Percentiles rank a stretch among this genome's conserved stretches.
phyloP scores from a whole-genome alignment of 2,329 filamentous ascomycete genomes.

The Oidium heveae region DNA sequence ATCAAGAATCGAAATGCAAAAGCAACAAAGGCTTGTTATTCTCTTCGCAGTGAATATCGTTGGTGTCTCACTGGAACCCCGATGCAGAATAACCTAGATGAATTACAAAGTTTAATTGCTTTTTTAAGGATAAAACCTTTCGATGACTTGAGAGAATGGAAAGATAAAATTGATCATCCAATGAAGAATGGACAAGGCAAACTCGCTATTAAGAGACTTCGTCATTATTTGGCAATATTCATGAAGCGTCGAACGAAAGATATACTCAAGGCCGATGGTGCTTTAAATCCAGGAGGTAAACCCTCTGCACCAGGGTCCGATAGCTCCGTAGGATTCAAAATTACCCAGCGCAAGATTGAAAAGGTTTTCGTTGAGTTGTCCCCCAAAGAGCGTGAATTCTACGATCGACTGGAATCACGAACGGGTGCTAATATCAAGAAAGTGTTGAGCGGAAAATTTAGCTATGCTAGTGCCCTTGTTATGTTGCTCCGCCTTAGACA shows the following conservation, averaged over 20 bases:
- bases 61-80: conserved; percentile 95
- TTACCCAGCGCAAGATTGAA: conserved; percentile 74
- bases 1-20: conserved; percentile 98
- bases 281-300: conserved; percentile 53
- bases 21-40: conserved; percentile 75
- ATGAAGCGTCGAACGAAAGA: conserved; percentile 99
- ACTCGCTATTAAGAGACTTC: conserved; percentile 65
- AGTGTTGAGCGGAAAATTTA: conserved; percentile 67
- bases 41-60: conserved; percentile 60
- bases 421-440: conserved; percentile 68
- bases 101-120: conserved; percentile 76
- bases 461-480: conserved; percentile 84
- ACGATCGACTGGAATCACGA: conserved; percentile 56
- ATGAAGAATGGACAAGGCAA: conserved; percentile 79
- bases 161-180: conserved; percentile 68
- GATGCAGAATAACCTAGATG: conserved; percentile 95
- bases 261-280: conserved; percentile 71
- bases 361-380: conserved; percentile 57
- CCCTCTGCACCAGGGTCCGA: conserved; percentile 18
- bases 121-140: conserved; percentile 87
- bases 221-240: conserved; percentile 67
- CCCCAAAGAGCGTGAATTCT: conserved; percentile 60
- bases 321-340: conserved; percentile 51
- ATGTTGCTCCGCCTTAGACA: conserved; percentile 76
- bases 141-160: conserved; percentile 66